A percentile compares a stretch with the other conserved stretches of the same genome.
These are phyloP conservation scores for Arabidopsis thaliana DNA, from an alignment of 345 rosid genomes.

Conservation along the genomic window TAIR10.1 NC_003070.9:29875001-29875500, in stretches of 20 bases:
- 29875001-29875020: constrained; percentile 37
- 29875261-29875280: constrained; percentile 30
- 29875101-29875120: background rate
- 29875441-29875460: background rate
- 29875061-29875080: constrained; percentile 31
- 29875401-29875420: constrained; percentile 42
- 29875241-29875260: constrained; percentile 43
- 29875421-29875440: constrained; percentile 21
- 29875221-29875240: constrained; percentile 48
- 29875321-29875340: constrained; percentile 45
- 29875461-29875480: constrained; percentile 11
- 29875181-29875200: constrained; percentile 37
- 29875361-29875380: constrained; percentile 36
- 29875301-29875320: constrained; percentile 48
- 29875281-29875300: constrained; percentile 45
- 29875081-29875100: constrained; percentile 20
- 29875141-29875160: constrained; percentile 10
- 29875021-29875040: constrained; percentile 41
- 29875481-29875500: constrained; percentile 21
- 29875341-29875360: constrained; percentile 1
- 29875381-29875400: constrained; percentile 49
- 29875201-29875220: constrained; percentile 37
- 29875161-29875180: constrained; percentile 45
- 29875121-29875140: background rate
- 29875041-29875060: constrained; percentile 37